Percentiles rank a stretch among this genome's conserved stretches.
phyloP scores from a whole-genome alignment of 129 eudicot species.

The Lactuca sativa region DNA sequence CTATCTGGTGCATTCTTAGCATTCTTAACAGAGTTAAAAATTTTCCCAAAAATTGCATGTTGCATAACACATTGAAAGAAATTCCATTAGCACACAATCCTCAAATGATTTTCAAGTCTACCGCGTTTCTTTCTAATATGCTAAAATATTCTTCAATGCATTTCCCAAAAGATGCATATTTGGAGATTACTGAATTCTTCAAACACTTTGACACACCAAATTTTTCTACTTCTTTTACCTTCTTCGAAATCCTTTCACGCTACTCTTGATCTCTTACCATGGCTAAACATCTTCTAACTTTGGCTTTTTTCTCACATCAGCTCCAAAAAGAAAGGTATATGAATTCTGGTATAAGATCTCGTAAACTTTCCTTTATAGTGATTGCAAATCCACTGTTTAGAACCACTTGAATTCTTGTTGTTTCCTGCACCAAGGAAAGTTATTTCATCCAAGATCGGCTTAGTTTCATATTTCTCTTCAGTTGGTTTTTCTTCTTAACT shows the following conservation, averaged over 20 bases:
- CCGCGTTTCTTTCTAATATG: slow-evolving; percentile 10
- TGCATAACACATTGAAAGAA: slow-evolving; percentile 11
- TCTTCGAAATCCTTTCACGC: neutral
- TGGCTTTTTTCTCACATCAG: neutral
- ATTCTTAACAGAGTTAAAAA: slow-evolving; percentile 14
- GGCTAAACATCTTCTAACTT: neutral
- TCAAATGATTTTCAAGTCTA: slow-evolving; percentile 6
- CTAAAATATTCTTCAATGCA: slow-evolving; percentile 1
- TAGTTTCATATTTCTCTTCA: neutral
- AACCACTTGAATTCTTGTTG: neutral
- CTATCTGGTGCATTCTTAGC: slow-evolving; percentile 7
- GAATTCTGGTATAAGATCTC: neutral
- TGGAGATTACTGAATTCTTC: neutral
- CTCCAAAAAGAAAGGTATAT: neutral
- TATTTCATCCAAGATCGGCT: neutral
- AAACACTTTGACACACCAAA: neutral
- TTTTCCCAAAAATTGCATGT: slow-evolving; percentile 5
- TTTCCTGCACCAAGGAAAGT: neutral
- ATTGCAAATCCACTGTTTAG: neutral
- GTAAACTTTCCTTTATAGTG: neutral
- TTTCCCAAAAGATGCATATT: slow-evolving; percentile 5
- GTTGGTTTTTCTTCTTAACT: too few species aligned
- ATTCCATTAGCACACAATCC: slow-evolving; percentile 21
- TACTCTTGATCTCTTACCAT: neutral
- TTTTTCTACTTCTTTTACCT: neutral